phyloP scores from a whole-genome alignment of 139 green algal species.

The Chlamydomonas sp. region DNA sequence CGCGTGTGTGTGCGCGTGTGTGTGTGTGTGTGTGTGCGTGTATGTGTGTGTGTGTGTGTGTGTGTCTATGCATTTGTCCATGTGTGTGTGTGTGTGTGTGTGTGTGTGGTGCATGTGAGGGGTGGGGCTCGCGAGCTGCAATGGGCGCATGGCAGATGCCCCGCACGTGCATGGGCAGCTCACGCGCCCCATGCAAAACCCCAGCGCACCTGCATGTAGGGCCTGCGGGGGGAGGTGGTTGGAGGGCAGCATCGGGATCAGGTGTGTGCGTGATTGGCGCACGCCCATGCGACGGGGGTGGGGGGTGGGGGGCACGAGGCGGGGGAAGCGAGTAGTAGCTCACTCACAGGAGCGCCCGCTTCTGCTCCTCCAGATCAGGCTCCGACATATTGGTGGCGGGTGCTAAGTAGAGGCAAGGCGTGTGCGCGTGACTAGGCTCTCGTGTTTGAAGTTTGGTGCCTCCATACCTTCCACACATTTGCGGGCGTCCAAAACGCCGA shows the following conservation, averaged over 20 bases:
- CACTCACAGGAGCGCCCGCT: constrained; percentile 51
- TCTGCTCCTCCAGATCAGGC: constrained; percentile 58
- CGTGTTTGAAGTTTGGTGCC: no score
- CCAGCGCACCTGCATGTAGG: constrained; percentile 8
- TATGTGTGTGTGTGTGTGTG: no score
- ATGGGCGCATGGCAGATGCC: background rate
- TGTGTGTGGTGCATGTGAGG: no score
- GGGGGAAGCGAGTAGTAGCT: background rate
- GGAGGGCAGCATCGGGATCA: background rate
- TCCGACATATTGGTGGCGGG: constrained; percentile 27
- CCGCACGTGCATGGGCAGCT: background rate
- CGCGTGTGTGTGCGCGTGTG: no score
- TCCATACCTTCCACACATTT: no score
- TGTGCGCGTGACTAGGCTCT: no score
- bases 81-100: no score
- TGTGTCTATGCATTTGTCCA: no score
- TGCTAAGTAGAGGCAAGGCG: no score
- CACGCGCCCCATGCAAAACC: background rate
- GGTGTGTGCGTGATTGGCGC: background rate
- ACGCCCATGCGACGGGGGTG: no score
- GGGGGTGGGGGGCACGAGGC: background rate
- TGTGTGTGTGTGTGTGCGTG: no score
- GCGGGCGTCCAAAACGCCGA: no score
- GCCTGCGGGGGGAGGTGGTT: background rate
- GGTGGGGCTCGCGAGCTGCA: background rate